A percentile compares a stretch with the other conserved stretches of the same genome.
These are phyloP conservation scores for Gnaphalium uliginosum DNA, from an alignment of 129 eudicot species.

Conservation along the genomic window DNA sequence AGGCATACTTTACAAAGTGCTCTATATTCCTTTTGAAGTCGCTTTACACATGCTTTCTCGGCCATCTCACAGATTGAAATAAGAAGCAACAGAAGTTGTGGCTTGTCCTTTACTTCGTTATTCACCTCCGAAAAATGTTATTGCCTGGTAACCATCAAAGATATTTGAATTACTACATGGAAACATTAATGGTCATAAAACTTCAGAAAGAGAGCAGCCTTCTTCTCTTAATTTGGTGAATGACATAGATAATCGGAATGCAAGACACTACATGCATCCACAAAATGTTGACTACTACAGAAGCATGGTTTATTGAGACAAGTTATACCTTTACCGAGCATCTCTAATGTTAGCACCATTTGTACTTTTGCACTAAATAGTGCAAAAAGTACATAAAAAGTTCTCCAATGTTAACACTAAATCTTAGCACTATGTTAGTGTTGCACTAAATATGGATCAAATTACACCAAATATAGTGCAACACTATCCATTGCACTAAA, in stretches of 20 bases:
- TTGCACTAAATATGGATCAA: no score
- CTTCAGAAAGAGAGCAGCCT: background rate
- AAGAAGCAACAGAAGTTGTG: background rate
- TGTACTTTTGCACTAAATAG: no score
- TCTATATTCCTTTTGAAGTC: constrained; percentile 95
- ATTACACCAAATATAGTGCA: no score
- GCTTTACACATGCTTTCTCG: constrained; percentile 92
- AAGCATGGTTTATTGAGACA: background rate
- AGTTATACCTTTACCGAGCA: background rate
- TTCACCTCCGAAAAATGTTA: constrained; percentile 29
- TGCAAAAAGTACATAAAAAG: no score
- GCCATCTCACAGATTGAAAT: constrained; percentile 55
- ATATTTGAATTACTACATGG: constrained; percentile 8
- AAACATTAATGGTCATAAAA: constrained; percentile 1
- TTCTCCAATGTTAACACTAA: no score
- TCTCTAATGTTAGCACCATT: no score
- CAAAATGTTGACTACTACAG: background rate
- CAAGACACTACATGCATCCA: background rate
- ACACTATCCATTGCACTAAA: no score
- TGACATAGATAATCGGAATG: background rate
- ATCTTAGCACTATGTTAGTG: no score
- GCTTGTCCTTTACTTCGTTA: constrained; percentile 29
- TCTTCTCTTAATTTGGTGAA: background rate
- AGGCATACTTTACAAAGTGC: constrained; percentile 91
- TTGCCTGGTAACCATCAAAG: constrained; percentile 25